These are phyloP conservation scores for Penicillium paxilli DNA, from an alignment of 495 filamentous ascomycete genomes.

Conservation along the genomic window DNA sequence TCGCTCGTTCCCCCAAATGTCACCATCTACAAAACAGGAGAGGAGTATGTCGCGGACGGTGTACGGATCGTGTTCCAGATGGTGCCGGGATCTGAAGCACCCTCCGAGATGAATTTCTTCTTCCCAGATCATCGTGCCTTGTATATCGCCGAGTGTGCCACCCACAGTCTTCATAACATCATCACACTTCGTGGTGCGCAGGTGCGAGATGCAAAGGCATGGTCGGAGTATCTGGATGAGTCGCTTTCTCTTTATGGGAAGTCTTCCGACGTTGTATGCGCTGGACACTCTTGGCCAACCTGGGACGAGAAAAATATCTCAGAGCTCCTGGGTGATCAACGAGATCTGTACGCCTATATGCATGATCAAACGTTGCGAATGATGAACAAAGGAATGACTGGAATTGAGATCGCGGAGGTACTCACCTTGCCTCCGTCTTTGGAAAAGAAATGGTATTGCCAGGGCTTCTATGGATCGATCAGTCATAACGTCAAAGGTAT, in stretches of 20 bases:
- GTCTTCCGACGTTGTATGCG: conserved; percentile 19
- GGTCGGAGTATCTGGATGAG: conserved; percentile 24
- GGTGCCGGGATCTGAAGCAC: conserved; percentile 23
- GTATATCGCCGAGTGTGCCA: conserved; percentile 24
- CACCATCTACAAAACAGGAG: conserved; percentile 14
- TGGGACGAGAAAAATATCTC: conserved; percentile 21
- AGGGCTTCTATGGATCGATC: conserved; percentile 36
- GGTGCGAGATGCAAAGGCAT: conserved; percentile 22
- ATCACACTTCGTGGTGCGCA: conserved; percentile 24
- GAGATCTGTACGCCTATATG: conserved; percentile 36
- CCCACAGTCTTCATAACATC: conserved; percentile 27
- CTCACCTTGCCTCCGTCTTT: conserved; percentile 27
- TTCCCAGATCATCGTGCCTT: conserved; percentile 23
- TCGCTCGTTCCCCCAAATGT: conserved; percentile 21
- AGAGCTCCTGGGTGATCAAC: conserved; percentile 20
- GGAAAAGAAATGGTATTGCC: conserved; percentile 20
- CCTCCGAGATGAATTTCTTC: conserved; percentile 25
- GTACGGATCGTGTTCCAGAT: conserved; percentile 27
- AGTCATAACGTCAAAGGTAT: conserved; percentile 43
- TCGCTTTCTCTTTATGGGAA: conserved; percentile 15
- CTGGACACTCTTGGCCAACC: conserved; percentile 31
- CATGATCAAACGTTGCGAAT: conserved; percentile 35
- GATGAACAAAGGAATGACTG: conserved; percentile 29
- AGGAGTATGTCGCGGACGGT: conserved; percentile 15
- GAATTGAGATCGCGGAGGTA: conserved; percentile 35